phyloP scores from a whole-genome alignment of 192 early-diverging fungal genomes.

The Chytriomyces sp. region DNA sequence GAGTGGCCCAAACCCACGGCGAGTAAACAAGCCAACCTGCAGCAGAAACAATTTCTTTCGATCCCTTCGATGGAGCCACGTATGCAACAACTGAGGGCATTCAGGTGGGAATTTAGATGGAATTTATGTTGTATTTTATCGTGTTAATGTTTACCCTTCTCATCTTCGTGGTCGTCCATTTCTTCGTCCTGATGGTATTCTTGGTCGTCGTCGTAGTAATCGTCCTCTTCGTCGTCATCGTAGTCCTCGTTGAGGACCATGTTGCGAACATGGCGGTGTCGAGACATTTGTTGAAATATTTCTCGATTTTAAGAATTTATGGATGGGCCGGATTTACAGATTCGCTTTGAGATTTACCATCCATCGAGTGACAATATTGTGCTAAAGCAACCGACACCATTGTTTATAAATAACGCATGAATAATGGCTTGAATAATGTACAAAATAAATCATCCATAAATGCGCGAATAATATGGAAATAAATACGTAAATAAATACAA shows the following conservation, averaged over 20 bases:
- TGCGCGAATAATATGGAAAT: too few species aligned
- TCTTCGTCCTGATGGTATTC: constrained; percentile 48
- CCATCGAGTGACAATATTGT: too few species aligned
- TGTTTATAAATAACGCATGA: too few species aligned
- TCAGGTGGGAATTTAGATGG: not conserved
- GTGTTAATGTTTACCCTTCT: constrained; percentile 29
- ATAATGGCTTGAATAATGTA: too few species aligned
- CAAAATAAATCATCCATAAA: too few species aligned
- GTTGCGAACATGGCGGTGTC: constrained; percentile 58
- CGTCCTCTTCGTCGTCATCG: constrained; percentile 54
- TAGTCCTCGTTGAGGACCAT: constrained; percentile 47
- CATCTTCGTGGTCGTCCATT: constrained; percentile 28
- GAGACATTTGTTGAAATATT: constrained; percentile 38
- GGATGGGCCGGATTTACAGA: too few species aligned
- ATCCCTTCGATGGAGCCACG: constrained; percentile 20
- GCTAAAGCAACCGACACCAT: too few species aligned
- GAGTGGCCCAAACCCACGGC: too few species aligned
- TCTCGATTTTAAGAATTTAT: too few species aligned
- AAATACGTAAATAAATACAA: too few species aligned
- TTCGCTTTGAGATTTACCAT: too few species aligned
- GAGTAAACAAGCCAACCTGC: too few species aligned
- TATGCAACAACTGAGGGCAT: constrained; percentile 3
- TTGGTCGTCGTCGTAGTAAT: constrained; percentile 52
- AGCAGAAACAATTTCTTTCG: not conserved
- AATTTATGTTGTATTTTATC: not conserved